Evolutionary conservation across 1,139 yeast species (phyloP), one percentile per base, ranked within the genome.

Genomic region (Barnettozyma hawaiiensis): DNA sequence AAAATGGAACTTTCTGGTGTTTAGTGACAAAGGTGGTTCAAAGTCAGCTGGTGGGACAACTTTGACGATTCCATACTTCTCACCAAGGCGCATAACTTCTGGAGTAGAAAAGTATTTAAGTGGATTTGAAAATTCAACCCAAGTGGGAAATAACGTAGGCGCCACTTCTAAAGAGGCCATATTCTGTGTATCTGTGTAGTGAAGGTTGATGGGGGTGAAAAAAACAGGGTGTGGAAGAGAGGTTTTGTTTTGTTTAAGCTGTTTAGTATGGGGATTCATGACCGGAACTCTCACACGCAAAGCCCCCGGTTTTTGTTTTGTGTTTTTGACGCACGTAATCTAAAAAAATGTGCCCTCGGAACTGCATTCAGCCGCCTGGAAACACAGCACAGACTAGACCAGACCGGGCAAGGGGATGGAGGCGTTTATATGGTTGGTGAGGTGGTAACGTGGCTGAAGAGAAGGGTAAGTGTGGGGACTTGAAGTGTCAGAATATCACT

Each of bases 61-160:
- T 56, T 83, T 84, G 24, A 84, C 62, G 53, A 84, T 71, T 1
- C 94, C 94, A 58, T 68, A 82, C 38, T 67, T 60, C 10, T 64
- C 64, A 5, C 92, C 94, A 22, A 81, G 54, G n/a, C 63, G 54
- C 11, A 70, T 62, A 5, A 78, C 64, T 38, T 70, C 72, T 0
- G 70, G 65, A 19, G 77, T 66, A 2, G 84, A 76, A 26, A 84
- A 62, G 55, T 76, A 84, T 4, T 63, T 65, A 35, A 83, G 78
- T 1, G 92, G 92, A 53, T 78, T 73, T 5, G 54, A 57, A 55
- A 84, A 81, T 58, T 84, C 81, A 21, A 62, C 68, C 22, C 57
- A 61, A 1, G 75, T 61, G 0, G 90, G 92, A 28, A 59, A 61
- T 16, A 83, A 63, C 7, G 74, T 69, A 11, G 90, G 89, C 40